phyloP scores from a whole-genome alignment of 306 rosid genomes.

The Fagus crenata region DNA sequence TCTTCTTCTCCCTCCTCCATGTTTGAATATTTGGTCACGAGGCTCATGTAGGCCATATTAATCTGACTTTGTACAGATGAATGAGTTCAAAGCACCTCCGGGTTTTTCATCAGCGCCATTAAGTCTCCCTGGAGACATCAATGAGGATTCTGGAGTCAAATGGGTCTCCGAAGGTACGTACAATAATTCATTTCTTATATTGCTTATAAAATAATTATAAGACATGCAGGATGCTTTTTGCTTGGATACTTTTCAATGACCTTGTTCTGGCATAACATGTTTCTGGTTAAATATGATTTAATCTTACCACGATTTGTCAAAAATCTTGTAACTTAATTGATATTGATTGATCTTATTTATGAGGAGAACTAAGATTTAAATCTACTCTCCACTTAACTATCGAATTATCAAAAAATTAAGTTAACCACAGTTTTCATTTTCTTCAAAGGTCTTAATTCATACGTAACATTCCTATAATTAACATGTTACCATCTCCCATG shows the following conservation, averaged over 20 bases:
- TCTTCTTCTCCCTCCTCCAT: background rate
- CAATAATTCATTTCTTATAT: background rate
- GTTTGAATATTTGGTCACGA: background rate
- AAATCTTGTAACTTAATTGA: too few relatives aligned
- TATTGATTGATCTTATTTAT: too few relatives aligned
- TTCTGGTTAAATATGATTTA: too few relatives aligned
- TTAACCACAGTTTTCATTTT: too few relatives aligned
- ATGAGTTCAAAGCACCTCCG: constrained; percentile 45
- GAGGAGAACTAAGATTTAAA: too few relatives aligned
- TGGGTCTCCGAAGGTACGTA: constrained; percentile 34
- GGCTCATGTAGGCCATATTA: constrained; percentile 6
- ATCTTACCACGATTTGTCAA: too few relatives aligned
- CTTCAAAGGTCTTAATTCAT: background rate
- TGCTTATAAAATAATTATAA: background rate
- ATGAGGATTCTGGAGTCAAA: constrained; percentile 20
- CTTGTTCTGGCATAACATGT: too few relatives aligned
- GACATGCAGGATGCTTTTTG: background rate
- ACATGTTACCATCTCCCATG: background rate
- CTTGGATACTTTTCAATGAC: background rate
- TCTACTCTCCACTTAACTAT: too few relatives aligned
- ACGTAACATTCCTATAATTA: background rate
- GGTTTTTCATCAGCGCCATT: constrained; percentile 41
- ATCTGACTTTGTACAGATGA: constrained; percentile 54
- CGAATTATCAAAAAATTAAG: too few relatives aligned
- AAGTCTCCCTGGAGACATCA: constrained; percentile 26